These are phyloP conservation scores for Neurospora sp. DNA, from an alignment of 495 filamentous ascomycete species.

Conservation along the genomic window DNA sequence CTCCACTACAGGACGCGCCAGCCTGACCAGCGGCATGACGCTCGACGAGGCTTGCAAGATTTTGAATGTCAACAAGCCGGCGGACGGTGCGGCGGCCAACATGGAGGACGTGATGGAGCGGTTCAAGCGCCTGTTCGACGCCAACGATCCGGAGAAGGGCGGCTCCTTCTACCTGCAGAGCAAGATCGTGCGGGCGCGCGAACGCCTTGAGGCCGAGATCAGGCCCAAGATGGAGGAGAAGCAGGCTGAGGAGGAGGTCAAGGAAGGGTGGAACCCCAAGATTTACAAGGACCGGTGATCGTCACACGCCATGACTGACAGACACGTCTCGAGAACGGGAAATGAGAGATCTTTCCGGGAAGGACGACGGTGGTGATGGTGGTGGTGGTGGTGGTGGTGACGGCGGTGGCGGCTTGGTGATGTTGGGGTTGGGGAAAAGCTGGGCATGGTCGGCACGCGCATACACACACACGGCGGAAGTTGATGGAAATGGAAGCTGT, in stretches of 20 bases:
- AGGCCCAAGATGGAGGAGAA: constrained; percentile 41
- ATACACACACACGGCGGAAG: neutral
- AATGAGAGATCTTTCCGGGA: neutral
- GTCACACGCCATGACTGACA: neutral
- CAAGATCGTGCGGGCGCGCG: constrained; percentile 82
- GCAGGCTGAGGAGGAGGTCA: constrained; percentile 52
- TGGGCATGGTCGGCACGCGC: neutral
- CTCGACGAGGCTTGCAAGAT: constrained; percentile 97
- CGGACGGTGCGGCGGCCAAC: constrained; percentile 58
- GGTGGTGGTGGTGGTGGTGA: neutral
- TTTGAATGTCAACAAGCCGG: constrained; percentile 86
- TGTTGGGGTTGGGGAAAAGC: neutral
- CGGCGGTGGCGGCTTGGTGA: neutral
- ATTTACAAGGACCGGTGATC: constrained; percentile 75
- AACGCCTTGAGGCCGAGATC: constrained; percentile 82
- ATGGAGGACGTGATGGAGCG: constrained; percentile 68
- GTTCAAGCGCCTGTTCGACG: constrained; percentile 91
- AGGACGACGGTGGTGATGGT: neutral
- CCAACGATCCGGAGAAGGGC: constrained; percentile 87
- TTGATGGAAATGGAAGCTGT: neutral
- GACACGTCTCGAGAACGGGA: neutral
- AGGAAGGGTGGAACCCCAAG: constrained; percentile 89
- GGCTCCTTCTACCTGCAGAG: constrained; percentile 98
- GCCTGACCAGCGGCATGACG: constrained; percentile 61
- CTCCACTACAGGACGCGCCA: constrained; percentile 26